Evolutionary conservation across 345 rosid genomes (phyloP).

Genomic region (Nasturtium officinale): DNA sequence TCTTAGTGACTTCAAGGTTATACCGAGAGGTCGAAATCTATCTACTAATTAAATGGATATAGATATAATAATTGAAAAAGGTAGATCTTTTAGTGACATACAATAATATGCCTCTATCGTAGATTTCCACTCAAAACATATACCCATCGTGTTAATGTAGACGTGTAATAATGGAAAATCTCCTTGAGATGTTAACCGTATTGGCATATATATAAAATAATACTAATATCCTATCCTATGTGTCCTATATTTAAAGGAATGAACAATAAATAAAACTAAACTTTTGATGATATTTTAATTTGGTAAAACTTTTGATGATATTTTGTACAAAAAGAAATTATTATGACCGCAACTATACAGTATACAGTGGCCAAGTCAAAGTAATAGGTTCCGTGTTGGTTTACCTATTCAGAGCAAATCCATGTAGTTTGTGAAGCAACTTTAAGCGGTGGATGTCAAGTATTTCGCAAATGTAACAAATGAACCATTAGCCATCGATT

Average conservation of each 20-base stretch:
- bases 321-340: too few relatives aligned
- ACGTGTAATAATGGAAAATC: slow-evolving; percentile 19
- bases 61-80: slow-evolving; percentile 34
- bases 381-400: neutral
- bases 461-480: too few relatives aligned
- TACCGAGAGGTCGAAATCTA: slow-evolving; percentile 26
- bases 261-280: neutral
- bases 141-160: slow-evolving; percentile 9
- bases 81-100: neutral
- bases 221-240: neutral
- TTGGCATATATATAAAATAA: neutral
- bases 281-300: neutral
- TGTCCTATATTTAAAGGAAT: neutral
- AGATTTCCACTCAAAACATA: slow-evolving; percentile 33
- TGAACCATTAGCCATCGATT: too few relatives aligned
- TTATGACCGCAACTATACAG: neutral
- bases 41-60: too few relatives aligned
- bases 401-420: neutral
- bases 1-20: slow-evolving; percentile 5
- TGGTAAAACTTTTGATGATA: too few relatives aligned
- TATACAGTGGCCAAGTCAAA: neutral
- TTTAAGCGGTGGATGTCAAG: neutral
- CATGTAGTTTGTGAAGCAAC: neutral
- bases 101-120: slow-evolving; percentile 25
- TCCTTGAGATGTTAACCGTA: slow-evolving; percentile 21